Conservation (phyloP, 257 asterid genomes). For the Linderniella brevidens region DNA sequence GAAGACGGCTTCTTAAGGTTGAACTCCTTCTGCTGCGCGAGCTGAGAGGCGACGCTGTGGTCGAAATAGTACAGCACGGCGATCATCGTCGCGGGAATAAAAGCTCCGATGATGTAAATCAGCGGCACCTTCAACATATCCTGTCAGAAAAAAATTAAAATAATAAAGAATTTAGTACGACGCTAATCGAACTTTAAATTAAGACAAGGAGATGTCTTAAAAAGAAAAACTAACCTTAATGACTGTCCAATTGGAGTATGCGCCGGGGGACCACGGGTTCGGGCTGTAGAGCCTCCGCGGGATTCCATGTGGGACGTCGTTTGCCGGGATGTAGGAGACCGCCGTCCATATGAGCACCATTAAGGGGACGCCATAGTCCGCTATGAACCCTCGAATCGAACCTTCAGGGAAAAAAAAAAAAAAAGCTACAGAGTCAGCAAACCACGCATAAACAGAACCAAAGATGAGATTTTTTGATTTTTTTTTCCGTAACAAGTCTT, state of each 20-base stretch:
- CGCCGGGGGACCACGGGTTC: conserved; percentile 97
- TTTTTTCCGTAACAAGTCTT: no score
- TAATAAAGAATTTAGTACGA: no score
- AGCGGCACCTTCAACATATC: conserved; percentile 84
- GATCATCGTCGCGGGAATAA: conserved; percentile 94
- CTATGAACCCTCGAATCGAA: conserved; percentile 76
- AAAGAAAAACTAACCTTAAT: conserved; percentile 33
- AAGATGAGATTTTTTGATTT: not conserved
- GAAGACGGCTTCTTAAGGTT: conserved; percentile 86
- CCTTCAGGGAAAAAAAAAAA: conserved; percentile 21
- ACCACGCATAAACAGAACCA: no score
- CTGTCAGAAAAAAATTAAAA: conserved; percentile 21
- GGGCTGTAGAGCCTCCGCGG: conserved; percentile 96
- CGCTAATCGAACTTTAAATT: not conserved
- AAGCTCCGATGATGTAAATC: conserved; percentile 72
- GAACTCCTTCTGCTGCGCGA: conserved; percentile 86
- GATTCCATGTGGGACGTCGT: conserved; percentile 63
- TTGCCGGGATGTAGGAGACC: conserved; percentile 60
- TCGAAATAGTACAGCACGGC: conserved; percentile 98
- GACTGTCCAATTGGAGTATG: conserved; percentile 89
- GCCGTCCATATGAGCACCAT: conserved; percentile 95
- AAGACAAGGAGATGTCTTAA: conserved; percentile 3
- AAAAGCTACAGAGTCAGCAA: not conserved
- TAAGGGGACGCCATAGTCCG: conserved; percentile 93
- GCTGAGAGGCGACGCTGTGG: conserved; percentile 97